Percentiles rank a stretch among this genome's conserved stretches.
Conservation (phyloP, 352 stramenopile genomes). For the Pythium volutum region DNA sequence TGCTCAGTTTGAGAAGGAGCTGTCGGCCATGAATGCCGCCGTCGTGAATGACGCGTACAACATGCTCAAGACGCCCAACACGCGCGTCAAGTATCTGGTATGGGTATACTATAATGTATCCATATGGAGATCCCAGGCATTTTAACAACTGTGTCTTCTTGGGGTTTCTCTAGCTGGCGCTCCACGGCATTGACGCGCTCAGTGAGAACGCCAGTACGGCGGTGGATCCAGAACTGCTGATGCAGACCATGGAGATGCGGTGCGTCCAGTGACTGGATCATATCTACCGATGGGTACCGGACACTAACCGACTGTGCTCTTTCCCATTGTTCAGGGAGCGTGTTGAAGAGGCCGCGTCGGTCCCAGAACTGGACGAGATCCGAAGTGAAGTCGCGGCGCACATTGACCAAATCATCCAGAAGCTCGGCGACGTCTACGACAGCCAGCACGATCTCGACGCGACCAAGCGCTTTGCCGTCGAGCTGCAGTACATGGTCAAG, state of each 20-base stretch:
- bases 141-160: no score
- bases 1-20: slow-evolving; percentile 70
- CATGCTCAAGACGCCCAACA: slow-evolving; percentile 85
- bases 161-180: slow-evolving; percentile 69
- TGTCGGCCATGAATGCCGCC: slow-evolving; percentile 73
- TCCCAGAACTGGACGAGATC: slow-evolving; percentile 54
- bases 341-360: slow-evolving; percentile 52
- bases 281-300: neutral
- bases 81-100: slow-evolving; percentile 82
- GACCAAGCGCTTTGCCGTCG: slow-evolving; percentile 65
- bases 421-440: slow-evolving; percentile 77
- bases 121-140: no score
- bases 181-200: slow-evolving; percentile 82
- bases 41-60: slow-evolving; percentile 87
- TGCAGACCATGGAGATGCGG: slow-evolving; percentile 87
- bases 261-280: slow-evolving; percentile 15
- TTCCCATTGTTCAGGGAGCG: slow-evolving; percentile 40
- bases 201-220: slow-evolving; percentile 69
- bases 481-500: slow-evolving; percentile 88
- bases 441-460: slow-evolving; percentile 67
- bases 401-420: slow-evolving; percentile 70
- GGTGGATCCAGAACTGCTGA: slow-evolving; percentile 71
- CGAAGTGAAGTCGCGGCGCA: slow-evolving; percentile 58
- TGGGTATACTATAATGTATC: no score
- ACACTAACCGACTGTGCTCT: neutral